Percentiles rank a stretch among this genome's conserved stretches.
These are phyloP conservation scores for Henckelia pumila DNA, from an alignment of 257 asterid genomes.

Conservation along the genomic window DNA sequence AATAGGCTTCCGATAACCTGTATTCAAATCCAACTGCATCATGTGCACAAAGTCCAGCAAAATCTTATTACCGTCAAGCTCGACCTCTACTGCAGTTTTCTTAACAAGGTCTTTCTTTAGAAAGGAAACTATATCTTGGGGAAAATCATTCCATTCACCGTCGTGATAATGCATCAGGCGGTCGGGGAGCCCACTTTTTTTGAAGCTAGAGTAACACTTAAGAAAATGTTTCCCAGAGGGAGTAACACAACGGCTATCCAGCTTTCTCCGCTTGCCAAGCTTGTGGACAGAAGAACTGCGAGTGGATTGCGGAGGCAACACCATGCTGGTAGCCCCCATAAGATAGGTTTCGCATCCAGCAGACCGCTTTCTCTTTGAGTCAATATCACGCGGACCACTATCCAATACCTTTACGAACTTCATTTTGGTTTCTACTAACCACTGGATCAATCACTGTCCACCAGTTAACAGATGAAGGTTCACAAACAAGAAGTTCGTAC, in stretches of 20 bases:
- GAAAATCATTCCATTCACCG: conserved; percentile 78
- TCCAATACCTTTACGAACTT: conserved; percentile 78
- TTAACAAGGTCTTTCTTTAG: conserved; percentile 55
- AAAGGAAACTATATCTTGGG: conserved; percentile 48
- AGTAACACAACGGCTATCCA: conserved; percentile 31
- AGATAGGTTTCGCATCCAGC: conserved; percentile 33
- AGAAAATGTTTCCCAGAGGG: conserved; percentile 40
- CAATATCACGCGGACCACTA: conserved; percentile 44
- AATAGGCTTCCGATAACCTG: conserved; percentile 60
- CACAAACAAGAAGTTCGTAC: conserved; percentile 31
- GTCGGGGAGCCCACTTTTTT: conserved; percentile 52
- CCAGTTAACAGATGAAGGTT: conserved; percentile 39
- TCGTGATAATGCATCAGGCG: conserved; percentile 69
- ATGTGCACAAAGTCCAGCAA: conserved; percentile 72
- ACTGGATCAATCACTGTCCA: conserved; percentile 54
- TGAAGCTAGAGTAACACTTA: conserved; percentile 51
- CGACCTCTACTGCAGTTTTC: conserved; percentile 59
- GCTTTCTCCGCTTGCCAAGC: conserved; percentile 56
- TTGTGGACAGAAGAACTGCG: conserved; percentile 30
- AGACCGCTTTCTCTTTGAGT: conserved; percentile 63
- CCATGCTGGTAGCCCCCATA: conserved; percentile 36
- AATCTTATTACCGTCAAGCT: conserved; percentile 39
- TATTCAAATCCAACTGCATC: conserved; percentile 60
- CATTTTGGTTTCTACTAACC: conserved; percentile 50
- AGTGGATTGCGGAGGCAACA: conserved; percentile 40